A percentile compares a stretch with the other conserved stretches of the same genome.
Evolutionary conservation across 805 yeast species (phyloP).

Genomic region (Candida pseudofarinosa): DNA sequence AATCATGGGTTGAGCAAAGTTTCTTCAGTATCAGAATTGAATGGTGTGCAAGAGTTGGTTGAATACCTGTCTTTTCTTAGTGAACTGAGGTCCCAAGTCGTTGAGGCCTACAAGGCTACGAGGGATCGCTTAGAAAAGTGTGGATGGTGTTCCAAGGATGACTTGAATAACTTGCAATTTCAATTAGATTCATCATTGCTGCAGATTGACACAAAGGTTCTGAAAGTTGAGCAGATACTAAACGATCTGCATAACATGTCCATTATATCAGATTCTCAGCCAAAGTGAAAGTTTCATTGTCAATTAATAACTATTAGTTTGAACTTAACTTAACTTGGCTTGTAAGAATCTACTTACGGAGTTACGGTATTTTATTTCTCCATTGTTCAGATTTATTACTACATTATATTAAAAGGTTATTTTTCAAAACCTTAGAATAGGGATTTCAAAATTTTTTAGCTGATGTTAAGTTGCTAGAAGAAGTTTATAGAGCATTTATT

Average conservation of each 20-base stretch:
- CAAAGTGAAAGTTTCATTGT: no score
- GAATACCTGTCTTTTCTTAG: constrained; percentile 30
- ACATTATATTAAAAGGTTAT: not conserved
- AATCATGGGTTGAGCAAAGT: constrained; percentile 6
- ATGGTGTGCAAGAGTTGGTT: constrained; percentile 20
- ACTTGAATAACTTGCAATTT: constrained; percentile 35
- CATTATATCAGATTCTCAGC: constrained; percentile 9
- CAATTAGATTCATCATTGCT: constrained; percentile 35
- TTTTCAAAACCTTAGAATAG: not conserved
- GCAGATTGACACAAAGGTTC: constrained; percentile 35
- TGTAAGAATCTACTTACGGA: not conserved
- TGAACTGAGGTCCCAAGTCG: constrained; percentile 30
- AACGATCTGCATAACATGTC: constrained; percentile 25
- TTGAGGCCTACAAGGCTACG: constrained; percentile 31
- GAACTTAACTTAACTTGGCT: no score
- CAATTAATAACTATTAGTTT: no score
- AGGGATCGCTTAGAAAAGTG: constrained; percentile 26
- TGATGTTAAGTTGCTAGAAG: not conserved
- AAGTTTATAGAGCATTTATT: not conserved
- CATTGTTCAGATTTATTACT: not conserved
- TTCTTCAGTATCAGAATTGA: constrained; percentile 19
- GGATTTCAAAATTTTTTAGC: not conserved
- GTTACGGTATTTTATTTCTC: not conserved
- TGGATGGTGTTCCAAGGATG: constrained; percentile 43
- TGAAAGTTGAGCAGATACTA: constrained; percentile 35